Percentiles rank a stretch among this genome's conserved stretches.
Conservation (phyloP, 2,329 filamentous ascomycete species). For the Aspergillus hortae region DNA sequence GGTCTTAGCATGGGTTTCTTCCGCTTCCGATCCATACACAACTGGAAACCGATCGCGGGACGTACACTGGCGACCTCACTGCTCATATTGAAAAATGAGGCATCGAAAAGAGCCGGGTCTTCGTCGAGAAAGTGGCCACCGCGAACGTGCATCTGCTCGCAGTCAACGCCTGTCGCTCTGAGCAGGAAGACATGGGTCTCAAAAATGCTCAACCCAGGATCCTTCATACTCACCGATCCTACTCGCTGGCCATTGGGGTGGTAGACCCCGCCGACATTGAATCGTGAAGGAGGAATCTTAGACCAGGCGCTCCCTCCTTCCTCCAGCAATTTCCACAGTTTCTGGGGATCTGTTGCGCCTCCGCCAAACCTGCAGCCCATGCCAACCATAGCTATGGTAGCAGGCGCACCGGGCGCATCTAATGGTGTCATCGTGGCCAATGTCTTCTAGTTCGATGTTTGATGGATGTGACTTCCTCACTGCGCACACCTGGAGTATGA, state of each 20-base stretch:
- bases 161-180: not conserved
- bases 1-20: no score
- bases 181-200: no score
- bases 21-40: no score
- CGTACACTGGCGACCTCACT: constrained; percentile 8
- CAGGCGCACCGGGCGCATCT: no score
- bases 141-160: constrained; percentile 4
- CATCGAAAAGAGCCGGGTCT: constrained; percentile 11
- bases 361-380: constrained; percentile 26
- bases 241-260: constrained; percentile 8
- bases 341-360: constrained; percentile 14
- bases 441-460: no score
- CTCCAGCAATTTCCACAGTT: constrained; percentile 22
- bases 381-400: constrained; percentile 28
- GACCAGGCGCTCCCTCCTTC: constrained; percentile 17
- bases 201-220: not conserved
- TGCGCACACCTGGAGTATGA: no score
- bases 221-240: not conserved
- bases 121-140: constrained; percentile 14
- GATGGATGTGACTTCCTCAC: no score
- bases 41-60: no score
- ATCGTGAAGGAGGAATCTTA: constrained; percentile 21
- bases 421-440: no score
- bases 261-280: constrained; percentile 14
- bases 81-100: constrained; percentile 13